Evolutionary conservation across 176 grass and related monocot genomes (phyloP).

Genomic region (Carex scoparia): DNA sequence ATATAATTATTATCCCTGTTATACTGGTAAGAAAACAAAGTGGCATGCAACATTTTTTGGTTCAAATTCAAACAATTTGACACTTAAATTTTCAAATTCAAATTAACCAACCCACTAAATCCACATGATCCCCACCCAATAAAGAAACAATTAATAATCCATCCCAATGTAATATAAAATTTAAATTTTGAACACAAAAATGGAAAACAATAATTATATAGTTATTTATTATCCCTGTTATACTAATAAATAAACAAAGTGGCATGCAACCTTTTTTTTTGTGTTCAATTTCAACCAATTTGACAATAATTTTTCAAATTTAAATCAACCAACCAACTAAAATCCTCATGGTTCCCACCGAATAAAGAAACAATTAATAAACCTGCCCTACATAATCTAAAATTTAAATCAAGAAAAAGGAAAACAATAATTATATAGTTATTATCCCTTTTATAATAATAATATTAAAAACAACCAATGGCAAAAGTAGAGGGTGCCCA

Average conservation of each 20-base stretch:
- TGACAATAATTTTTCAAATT: no score
- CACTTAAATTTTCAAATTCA: not conserved
- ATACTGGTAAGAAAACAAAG: not conserved
- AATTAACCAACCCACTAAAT: not conserved
- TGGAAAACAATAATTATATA: not conserved
- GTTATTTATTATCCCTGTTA: not conserved
- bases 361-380: no score
- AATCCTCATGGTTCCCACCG: no score
- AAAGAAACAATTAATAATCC: not conserved
- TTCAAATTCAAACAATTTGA: not conserved
- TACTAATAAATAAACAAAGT: not conserved
- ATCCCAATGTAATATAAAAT: not conserved
- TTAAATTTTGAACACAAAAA: not conserved
- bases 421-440: no score
- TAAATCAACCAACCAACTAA: no score
- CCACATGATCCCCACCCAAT: not conserved
- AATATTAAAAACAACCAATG: not conserved
- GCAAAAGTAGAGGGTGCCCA: constrained; percentile 11
- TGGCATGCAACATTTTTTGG: not conserved
- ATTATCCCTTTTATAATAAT: no score
- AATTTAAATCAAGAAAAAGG: no score
- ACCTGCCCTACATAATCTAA: no score
- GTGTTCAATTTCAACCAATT: no score
- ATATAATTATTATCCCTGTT: not conserved
- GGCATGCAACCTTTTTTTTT: not conserved